A percentile compares a stretch with the other conserved stretches of the same genome.
These are phyloP conservation scores for Ogataea henricii DNA, from an alignment of 805 yeast genomes.

Conservation along the genomic window DNA sequence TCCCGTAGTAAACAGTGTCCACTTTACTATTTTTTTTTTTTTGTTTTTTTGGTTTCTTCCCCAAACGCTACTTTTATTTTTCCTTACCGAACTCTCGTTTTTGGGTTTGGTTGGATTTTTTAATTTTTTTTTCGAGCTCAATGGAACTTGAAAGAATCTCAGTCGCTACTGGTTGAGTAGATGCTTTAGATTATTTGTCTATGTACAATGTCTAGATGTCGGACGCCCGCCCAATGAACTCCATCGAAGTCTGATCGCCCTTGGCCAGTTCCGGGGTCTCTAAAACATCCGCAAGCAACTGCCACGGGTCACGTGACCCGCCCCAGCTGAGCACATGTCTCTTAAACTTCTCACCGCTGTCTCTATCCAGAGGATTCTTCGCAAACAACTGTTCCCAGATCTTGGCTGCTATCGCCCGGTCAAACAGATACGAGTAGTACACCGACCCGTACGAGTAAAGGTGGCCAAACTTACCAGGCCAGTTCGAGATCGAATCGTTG, in stretches of 20 bases:
- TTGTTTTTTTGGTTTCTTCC: too few species aligned
- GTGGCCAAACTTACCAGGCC: slow-evolving; percentile 96
- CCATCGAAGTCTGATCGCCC: slow-evolving; percentile 78
- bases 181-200: neutral
- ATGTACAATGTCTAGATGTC: slow-evolving; percentile 8
- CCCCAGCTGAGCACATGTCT: slow-evolving; percentile 85
- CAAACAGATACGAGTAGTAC: slow-evolving; percentile 88
- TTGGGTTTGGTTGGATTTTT: too few species aligned
- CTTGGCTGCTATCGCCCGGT: slow-evolving; percentile 87
- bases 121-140: too few species aligned
- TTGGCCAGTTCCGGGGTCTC: slow-evolving; percentile 58
- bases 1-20: neutral
- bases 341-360: slow-evolving; percentile 75
- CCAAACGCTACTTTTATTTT: neutral
- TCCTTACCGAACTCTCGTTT: neutral
- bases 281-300: slow-evolving; percentile 75
- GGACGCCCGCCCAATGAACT: slow-evolving; percentile 41
- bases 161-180: too few species aligned
- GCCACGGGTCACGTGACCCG: slow-evolving; percentile 89
- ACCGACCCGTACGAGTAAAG: slow-evolving; percentile 91
- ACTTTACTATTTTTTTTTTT: neutral
- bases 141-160: too few species aligned
- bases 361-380: slow-evolving; percentile 66
- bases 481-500: slow-evolving; percentile 68
- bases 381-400: slow-evolving; percentile 77